These are phyloP conservation scores for Mixia osmundae DNA, from an alignment of 1,284 basidiomycete genomes.

Conservation along the genomic window DNA sequence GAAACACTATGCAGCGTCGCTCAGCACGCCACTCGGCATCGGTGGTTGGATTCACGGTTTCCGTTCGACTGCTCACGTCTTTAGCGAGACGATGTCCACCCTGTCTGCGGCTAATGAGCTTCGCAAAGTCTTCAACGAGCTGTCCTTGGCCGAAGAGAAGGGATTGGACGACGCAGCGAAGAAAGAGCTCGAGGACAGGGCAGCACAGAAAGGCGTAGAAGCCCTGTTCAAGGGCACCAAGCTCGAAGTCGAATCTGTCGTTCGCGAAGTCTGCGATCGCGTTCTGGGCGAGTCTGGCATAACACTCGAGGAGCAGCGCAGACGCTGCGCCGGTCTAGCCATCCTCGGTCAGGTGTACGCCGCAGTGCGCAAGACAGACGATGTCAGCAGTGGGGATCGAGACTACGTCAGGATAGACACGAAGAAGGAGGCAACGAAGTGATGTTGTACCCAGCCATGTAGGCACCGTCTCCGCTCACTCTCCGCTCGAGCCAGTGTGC, in stretches of 20 bases:
- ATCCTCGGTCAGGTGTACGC: constrained; percentile 55
- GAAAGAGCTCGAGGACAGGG: constrained; percentile 77
- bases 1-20: constrained; percentile 47
- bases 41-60: constrained; percentile 86
- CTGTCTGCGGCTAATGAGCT: constrained; percentile 71
- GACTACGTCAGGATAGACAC: constrained; percentile 71
- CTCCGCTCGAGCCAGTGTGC: too few species aligned
- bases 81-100: constrained; percentile 40
- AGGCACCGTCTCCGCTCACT: too few species aligned
- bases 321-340: constrained; percentile 59
- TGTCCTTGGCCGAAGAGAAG: constrained; percentile 71
- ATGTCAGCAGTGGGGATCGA: constrained; percentile 31
- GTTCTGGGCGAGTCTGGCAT: constrained; percentile 34
- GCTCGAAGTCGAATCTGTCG: constrained; percentile 77
- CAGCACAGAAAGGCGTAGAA: constrained; percentile 68
- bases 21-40: constrained; percentile 43
- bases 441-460: too few species aligned
- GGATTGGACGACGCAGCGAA: constrained; percentile 70
- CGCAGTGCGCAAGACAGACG: constrained; percentile 41
- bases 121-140: constrained; percentile 83
- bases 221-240: constrained; percentile 90
- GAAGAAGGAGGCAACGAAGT: constrained; percentile 10
- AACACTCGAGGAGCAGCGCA: constrained; percentile 31
- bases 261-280: constrained; percentile 78
- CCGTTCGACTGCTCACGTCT: constrained; percentile 70